Evolutionary conservation across 169 alveolate species (phyloP).

Genomic region (Miamiensis avidus): DNA sequence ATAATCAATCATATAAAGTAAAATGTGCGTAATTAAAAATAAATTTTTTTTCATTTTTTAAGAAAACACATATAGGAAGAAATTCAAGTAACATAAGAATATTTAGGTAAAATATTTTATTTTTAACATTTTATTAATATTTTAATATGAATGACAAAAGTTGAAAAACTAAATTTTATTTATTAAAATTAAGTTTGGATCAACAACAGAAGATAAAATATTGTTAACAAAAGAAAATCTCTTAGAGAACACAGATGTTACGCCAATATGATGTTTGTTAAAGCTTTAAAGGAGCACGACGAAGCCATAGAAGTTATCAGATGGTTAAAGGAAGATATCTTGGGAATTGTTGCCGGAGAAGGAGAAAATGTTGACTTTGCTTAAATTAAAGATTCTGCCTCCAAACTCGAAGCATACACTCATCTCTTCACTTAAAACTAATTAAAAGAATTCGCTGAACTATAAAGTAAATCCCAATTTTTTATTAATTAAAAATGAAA

Average conservation of each 20-base stretch:
- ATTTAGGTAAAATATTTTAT: no score
- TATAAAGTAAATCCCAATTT: neutral
- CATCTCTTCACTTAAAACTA: neutral
- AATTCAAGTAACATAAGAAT: constrained; percentile 3
- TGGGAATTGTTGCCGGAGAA: neutral
- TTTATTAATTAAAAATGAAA: neutral
- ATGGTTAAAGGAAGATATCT: constrained; percentile 7
- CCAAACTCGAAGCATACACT: constrained; percentile 1
- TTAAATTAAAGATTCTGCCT: neutral
- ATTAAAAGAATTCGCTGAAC: neutral
- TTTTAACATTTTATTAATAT: no score
- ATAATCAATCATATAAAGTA: no score
- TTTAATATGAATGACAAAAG: no score
- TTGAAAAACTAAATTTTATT: no score
- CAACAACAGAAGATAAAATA: neutral
- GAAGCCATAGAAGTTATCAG: constrained; percentile 17
- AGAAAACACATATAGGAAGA: constrained; percentile 16
- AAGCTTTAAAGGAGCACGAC: constrained; percentile 9
- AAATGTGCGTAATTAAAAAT: no score
- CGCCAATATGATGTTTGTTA: constrained; percentile 11
- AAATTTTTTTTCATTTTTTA: no score
- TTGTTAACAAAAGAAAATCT: constrained; percentile 4
- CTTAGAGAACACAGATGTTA: constrained; percentile 9
- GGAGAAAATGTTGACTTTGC: neutral
- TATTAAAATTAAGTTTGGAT: no score